Conservation (phyloP, 305 asterid species). For the Fraxinus nigra region DNA sequence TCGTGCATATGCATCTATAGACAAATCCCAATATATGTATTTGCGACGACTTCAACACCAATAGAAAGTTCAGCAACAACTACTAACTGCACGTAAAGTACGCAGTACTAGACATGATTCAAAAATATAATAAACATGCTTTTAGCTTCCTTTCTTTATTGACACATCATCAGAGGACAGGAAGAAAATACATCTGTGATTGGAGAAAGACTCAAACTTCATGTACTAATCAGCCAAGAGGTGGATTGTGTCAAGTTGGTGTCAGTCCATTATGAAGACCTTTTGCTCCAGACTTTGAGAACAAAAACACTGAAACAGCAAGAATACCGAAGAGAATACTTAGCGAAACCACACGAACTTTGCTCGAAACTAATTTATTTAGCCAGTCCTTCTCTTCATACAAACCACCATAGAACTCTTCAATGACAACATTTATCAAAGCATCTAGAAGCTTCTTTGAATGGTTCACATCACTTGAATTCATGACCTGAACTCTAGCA, state of each 20-base stretch:
- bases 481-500: slow-evolving; percentile 46
- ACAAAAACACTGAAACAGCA: slow-evolving; percentile 25
- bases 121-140: not conserved
- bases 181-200: slow-evolving; percentile 7
- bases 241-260: slow-evolving; percentile 34
- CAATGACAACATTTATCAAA: slow-evolving; percentile 33
- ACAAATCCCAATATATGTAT: not conserved
- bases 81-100: not conserved
- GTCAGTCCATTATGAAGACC: slow-evolving; percentile 19
- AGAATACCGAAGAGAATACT: slow-evolving; percentile 35
- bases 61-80: not conserved
- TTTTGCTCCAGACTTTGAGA: slow-evolving; percentile 17
- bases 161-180: not conserved
- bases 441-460: slow-evolving; percentile 58
- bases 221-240: not conserved
- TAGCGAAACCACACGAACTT: slow-evolving; percentile 31
- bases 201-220: not conserved
- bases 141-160: not conserved
- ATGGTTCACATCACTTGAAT: slow-evolving; percentile 39
- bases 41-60: not conserved
- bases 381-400: slow-evolving; percentile 42
- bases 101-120: not conserved
- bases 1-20: not conserved
- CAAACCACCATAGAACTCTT: slow-evolving; percentile 42
- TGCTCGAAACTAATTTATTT: slow-evolving; percentile 32